phyloP scores from a whole-genome alignment of 495 filamentous ascomycete species.

The Aspergillus ellipticus region DNA sequence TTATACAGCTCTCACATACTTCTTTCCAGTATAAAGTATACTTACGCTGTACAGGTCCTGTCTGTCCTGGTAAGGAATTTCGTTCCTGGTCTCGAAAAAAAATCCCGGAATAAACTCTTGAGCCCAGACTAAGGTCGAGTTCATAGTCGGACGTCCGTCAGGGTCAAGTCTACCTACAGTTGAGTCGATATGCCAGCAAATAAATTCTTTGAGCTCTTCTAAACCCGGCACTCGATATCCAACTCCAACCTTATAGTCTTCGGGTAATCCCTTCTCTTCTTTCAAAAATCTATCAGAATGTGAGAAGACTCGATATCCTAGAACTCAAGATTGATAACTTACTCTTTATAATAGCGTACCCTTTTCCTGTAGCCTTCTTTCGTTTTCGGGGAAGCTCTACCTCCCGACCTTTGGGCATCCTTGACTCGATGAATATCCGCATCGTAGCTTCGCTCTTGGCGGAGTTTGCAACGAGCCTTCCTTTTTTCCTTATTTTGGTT shows the following conservation, averaged over 20 bases:
- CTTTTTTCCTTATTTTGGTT: slow-evolving; percentile 3
- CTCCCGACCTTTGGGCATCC: slow-evolving; percentile 5
- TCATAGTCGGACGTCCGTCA: slow-evolving; percentile 1
- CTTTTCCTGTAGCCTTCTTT: slow-evolving; percentile 5
- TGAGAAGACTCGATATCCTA: slow-evolving; percentile 2
- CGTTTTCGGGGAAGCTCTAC: slow-evolving; percentile 6
- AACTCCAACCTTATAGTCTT: slow-evolving; percentile 5
- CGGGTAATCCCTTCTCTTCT: slow-evolving; percentile 1
- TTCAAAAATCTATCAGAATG: slow-evolving; percentile 6
- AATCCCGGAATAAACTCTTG: slow-evolving; percentile 6
- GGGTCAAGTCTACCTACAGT: background rate
- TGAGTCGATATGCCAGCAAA: slow-evolving; percentile 2
- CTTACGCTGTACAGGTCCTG: slow-evolving; percentile 6
- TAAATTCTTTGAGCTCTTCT: slow-evolving; percentile 10
- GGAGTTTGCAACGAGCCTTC: slow-evolving; percentile 5
- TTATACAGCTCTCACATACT: background rate
- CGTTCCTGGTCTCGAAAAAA: slow-evolving; percentile 1
- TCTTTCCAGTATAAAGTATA: background rate
- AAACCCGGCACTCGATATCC: background rate
- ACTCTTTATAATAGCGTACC: slow-evolving; percentile 9
- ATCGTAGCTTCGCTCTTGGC: slow-evolving; percentile 7
- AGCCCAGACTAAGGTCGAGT: background rate
- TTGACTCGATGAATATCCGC: background rate
- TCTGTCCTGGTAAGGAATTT: background rate
- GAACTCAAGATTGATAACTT: slow-evolving; percentile 1